Evolutionary conservation across 441 rosid species (phyloP).

Genomic region (Populus hybrid): DNA sequence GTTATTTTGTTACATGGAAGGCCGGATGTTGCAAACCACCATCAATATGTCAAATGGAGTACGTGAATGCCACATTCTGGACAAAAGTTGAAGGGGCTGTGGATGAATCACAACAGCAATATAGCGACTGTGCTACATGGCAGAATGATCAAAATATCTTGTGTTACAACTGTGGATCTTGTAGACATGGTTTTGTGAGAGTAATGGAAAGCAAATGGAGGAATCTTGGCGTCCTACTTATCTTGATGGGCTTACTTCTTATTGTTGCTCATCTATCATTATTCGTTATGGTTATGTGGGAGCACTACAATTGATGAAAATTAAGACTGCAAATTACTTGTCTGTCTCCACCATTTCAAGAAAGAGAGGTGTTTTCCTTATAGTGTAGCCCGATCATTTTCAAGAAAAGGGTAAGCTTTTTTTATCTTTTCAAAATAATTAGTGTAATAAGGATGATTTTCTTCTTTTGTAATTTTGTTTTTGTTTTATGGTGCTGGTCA

Average conservation of each 20-base stretch:
- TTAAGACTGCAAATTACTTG: not conserved
- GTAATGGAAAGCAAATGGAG: slow-evolving; percentile 58
- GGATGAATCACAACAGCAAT: not conserved
- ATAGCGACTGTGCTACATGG: slow-evolving; percentile 53
- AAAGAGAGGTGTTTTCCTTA: not conserved
- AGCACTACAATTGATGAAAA: slow-evolving; percentile 22
- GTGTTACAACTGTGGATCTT: slow-evolving; percentile 60
- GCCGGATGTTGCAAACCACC: slow-evolving; percentile 83
- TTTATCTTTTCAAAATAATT: not conserved
- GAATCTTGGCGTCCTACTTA: slow-evolving; percentile 61
- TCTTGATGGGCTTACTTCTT: slow-evolving; percentile 52
- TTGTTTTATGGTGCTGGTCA: not conserved
- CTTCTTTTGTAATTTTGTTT: too few species aligned
- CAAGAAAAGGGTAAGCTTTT: not conserved
- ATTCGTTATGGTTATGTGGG: slow-evolving; percentile 59
- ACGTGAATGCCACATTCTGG: slow-evolving; percentile 67
- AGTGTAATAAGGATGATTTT: not conserved
- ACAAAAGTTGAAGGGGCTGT: slow-evolving; percentile 14
- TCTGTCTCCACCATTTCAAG: not conserved
- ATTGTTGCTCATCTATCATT: slow-evolving; percentile 46
- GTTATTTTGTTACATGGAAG: slow-evolving; percentile 22
- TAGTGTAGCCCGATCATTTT: not conserved
- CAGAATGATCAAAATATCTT: slow-evolving; percentile 36
- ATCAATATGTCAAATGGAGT: slow-evolving; percentile 46
- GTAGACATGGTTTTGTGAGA: slow-evolving; percentile 49